Evolutionary conservation across 306 rosid genomes (phyloP).

Genomic region (Cyamopsis tetragonoloba): DNA sequence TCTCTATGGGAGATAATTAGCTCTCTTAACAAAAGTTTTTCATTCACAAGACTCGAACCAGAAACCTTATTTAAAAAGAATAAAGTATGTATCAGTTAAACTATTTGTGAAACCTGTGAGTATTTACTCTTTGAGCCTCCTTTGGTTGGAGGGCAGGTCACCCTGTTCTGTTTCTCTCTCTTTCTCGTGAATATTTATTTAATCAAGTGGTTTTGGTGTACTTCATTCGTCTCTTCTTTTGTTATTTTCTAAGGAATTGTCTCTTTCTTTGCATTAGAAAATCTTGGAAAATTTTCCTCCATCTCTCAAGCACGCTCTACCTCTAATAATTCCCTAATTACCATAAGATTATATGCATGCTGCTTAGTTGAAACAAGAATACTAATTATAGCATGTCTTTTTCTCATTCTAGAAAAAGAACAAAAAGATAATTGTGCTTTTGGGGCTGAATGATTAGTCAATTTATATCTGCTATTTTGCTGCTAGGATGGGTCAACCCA

Average conservation of each 20-base stretch:
- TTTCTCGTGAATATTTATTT: constrained; percentile 42
- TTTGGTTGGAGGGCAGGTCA: constrained; percentile 27
- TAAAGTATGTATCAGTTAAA: no score
- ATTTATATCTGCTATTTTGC: background rate
- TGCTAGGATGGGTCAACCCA: constrained; percentile 19
- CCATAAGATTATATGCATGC: background rate
- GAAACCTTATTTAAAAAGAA: no score
- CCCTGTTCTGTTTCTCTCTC: constrained; percentile 15
- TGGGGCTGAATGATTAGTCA: constrained; percentile 15
- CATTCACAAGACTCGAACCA: no score
- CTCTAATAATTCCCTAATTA: constrained; percentile 23
- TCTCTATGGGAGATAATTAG: no score
- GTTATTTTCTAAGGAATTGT: constrained; percentile 45
- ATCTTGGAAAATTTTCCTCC: constrained; percentile 37
- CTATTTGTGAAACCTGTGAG: no score
- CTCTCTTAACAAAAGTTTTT: no score
- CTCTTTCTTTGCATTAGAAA: constrained; percentile 38
- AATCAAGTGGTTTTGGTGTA: constrained; percentile 33
- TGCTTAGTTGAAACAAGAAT: constrained; percentile 3
- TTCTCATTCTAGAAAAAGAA: constrained; percentile 22
- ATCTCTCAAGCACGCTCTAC: constrained; percentile 9
- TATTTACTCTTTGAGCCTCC: constrained; percentile 31
- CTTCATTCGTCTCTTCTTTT: constrained; percentile 39
- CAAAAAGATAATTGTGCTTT: constrained; percentile 9
- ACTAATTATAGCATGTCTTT: background rate